Evolutionary conservation across 306 rosid species (phyloP), one percentile per base, ranked within the genome.

Genomic region (Neltuma alba): DNA sequence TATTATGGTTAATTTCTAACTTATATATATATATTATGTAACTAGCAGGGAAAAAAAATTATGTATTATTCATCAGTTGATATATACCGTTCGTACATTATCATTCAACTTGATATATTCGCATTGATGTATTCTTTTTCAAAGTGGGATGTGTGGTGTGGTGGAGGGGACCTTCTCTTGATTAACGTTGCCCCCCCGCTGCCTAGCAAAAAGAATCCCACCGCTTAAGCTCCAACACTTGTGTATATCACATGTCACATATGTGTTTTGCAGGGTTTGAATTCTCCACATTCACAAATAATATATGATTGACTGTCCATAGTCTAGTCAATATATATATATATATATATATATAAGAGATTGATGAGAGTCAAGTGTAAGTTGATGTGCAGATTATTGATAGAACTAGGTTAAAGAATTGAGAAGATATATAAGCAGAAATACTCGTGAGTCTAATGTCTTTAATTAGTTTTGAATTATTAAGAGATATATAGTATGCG

Each of bases 101-200:
- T 1, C 36, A 33, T 33, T 33, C 36, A n/a, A n/a, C n/a, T n/a
- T n/a, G n/a, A n/a, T n/a, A 33, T 33, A 33, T 33, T 33, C 3
- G 36, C 4, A 33, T 33, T 33, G 27, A 69, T 58, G 67, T 11
- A 69, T 50, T 28, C 18, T 2, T 27, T 60, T 4, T 58, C 20
- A 21, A 25, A 42, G 55, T 28, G 63, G 36, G 28, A 60, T 58
- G 2, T 25, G 38, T 79, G 76, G 42, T 21, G 16, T n/a, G 21
- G 75, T 76, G 72, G 74, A 41, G 81, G 85, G 84, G 85, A 33
- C 88, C 84, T 61, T 82, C 15, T 80, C 23, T 79, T 89, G 79
- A 87, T 85, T 78, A 85, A 62, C 50, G 78, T 77, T 89, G 89
- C 85, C 84, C 75, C 89, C 88, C 52, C 81, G 21, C 79, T 77